Conservation (phyloP, 2,329 filamentous ascomycete genomes). For the Calonectria montana region DNA sequence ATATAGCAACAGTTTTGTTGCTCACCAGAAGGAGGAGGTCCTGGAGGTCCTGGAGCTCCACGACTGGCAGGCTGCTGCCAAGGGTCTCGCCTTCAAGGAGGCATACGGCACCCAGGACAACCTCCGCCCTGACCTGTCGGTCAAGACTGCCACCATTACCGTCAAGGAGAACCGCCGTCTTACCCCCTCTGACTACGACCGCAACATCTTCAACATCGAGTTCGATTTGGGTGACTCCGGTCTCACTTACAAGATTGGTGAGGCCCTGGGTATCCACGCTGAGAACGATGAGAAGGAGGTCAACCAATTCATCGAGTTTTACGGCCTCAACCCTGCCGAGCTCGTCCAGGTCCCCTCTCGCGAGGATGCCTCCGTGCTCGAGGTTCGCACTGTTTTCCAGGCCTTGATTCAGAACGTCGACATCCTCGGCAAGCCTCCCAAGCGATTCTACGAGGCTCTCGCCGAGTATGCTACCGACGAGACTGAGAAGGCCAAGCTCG, state of each 20-base stretch:
- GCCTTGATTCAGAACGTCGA: conserved; percentile 92
- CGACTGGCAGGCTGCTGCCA: conserved; percentile 86
- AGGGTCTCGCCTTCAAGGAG: conserved; percentile 93
- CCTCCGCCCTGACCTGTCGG: conserved; percentile 86
- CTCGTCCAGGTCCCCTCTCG: conserved; percentile 92
- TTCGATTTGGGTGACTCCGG: conserved; percentile 94
- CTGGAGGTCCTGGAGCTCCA: conserved; percentile 75
- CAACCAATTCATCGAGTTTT: conserved; percentile 87
- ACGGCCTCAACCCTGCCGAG: conserved; percentile 84
- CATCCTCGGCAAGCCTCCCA: conserved; percentile 95
- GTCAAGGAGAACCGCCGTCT: conserved; percentile 97
- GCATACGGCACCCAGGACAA: conserved; percentile 80
- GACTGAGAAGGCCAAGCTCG: conserved; percentile 83
- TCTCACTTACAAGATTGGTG: conserved; percentile 95
- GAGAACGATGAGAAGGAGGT: conserved; percentile 89
- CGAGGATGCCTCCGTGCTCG: conserved; percentile 78
- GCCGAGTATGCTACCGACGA: conserved; percentile 88
- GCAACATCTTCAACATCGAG: conserved; percentile 99
- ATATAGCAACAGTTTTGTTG: conserved; percentile 82
- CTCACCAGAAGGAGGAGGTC: conserved; percentile 80
- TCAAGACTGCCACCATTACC: conserved; percentile 87
- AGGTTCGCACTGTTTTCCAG: conserved; percentile 94
- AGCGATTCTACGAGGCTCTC: conserved; percentile 96
- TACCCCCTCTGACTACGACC: conserved; percentile 89
- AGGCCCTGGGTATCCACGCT: conserved; percentile 95